Evolutionary conservation across 805 yeast genomes (phyloP).

Genomic region (Pichia eremophila): DNA sequence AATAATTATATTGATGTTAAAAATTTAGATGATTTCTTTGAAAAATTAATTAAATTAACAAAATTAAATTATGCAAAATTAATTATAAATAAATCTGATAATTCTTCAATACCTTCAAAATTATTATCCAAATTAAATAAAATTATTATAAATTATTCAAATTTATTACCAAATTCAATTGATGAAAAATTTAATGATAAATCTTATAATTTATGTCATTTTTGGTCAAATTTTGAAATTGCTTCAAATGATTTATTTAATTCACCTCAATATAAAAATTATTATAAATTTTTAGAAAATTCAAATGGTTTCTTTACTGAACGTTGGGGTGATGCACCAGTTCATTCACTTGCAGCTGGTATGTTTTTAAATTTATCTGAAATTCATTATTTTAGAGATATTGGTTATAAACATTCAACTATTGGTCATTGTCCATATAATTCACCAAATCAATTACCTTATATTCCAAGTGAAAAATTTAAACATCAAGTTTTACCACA

Average conservation of each 20-base stretch:
- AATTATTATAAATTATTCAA: slow-evolving; percentile 28
- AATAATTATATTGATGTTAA: slow-evolving; percentile 20
- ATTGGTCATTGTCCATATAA: slow-evolving; percentile 78
- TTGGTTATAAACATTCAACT: slow-evolving; percentile 79
- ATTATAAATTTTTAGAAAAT: slow-evolving; percentile 58
- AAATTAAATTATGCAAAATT: slow-evolving; percentile 19
- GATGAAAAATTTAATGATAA: slow-evolving; percentile 58
- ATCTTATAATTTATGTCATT: slow-evolving; percentile 73
- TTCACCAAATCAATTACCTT: slow-evolving; percentile 44
- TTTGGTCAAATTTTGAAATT: slow-evolving; percentile 91
- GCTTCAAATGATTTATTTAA: slow-evolving; percentile 73
- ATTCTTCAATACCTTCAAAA: neutral
- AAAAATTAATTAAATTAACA: slow-evolving; percentile 16
- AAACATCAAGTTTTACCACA: slow-evolving; percentile 24
- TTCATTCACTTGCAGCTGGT: slow-evolving; percentile 81
- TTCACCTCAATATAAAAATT: slow-evolving; percentile 53
- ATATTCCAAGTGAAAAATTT: slow-evolving; percentile 27
- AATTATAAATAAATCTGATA: neutral
- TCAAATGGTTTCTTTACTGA: slow-evolving; percentile 82
- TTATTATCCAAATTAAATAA: slow-evolving; percentile 19
- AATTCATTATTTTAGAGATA: slow-evolving; percentile 84
- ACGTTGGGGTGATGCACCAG: slow-evolving; percentile 97
- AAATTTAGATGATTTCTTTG: slow-evolving; percentile 20
- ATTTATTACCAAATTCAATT: slow-evolving; percentile 23
- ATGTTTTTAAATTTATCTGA: slow-evolving; percentile 60